Evolutionary conservation across 2,329 filamentous ascomycete species (phyloP), one percentile per base, ranked within the genome.

Genomic region (Boeremia exigua): DNA sequence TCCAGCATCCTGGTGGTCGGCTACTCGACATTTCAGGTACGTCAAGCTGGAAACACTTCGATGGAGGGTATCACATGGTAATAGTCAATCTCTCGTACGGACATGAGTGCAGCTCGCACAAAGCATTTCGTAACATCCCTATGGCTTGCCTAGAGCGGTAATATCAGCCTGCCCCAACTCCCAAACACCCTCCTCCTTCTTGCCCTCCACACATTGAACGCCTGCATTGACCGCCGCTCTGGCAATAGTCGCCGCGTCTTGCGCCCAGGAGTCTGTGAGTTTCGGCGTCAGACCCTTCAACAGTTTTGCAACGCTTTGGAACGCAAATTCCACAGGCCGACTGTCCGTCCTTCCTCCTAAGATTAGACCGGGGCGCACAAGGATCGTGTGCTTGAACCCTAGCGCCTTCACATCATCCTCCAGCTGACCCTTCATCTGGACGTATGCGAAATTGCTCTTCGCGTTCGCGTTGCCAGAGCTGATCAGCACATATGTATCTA

Each of bases 381-480:
- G 88, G 51, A 96, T 84, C 4, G 87, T 88, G 62, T 90, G 86
- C 45, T 93, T 89, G 70, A 96, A 96, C 4, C 80, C 88, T 4
- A 94, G 77, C 37, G 78, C 84, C 72, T 85, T 84, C 56, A 96
- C 83, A 14, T 86, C 81, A 30, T 96, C 89, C 74, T 98, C 94
- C 36, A 96, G 86, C 66, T 95, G 90, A 23, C 86, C 87, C 81
- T 97, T 97, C 91, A 97, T 95, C 74, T 81, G 81, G 1, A 75
- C 25, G 57, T 89, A 90, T 0, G 79, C 74, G 6, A 88, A 71
- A 1, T 87, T 58, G n/a, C 51, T 53, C 1, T 37, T 82, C 77
- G 68, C 80, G 77, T 72, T 84, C n/a, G 79, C 80, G 46, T 75
- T 78, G 1, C 67, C 78, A 19, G 83, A 81, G 0, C 89, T 92